Percentiles rank a stretch among this genome's conserved stretches.
Conservation (phyloP, 2,329 filamentous ascomycete genomes). For the Aspergillus alliaceus region DNA sequence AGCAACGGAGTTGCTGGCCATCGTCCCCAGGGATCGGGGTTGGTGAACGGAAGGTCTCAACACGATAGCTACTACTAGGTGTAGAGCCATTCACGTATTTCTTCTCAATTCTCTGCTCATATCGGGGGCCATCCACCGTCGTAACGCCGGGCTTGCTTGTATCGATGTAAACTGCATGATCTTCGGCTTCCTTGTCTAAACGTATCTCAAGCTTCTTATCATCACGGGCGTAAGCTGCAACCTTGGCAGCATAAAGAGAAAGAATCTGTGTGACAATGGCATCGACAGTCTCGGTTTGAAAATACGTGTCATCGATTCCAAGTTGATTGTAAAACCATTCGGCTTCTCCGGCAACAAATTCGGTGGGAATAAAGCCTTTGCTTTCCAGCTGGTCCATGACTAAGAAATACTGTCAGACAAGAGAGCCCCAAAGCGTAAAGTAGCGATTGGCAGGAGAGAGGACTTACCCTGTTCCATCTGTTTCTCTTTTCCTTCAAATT, state of each 20-base stretch:
- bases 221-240: conserved; percentile 87
- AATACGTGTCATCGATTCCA: conserved; percentile 98
- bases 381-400: conserved; percentile 79
- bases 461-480: conserved; percentile 78
- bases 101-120: conserved; percentile 88
- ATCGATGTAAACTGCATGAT: conserved; percentile 98
- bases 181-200: conserved; percentile 88
- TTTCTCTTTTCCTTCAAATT: conserved; percentile 86
- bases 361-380: conserved; percentile 80
- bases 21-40: conserved; percentile 73
- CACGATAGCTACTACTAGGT: conserved; percentile 74
- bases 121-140: conserved; percentile 75
- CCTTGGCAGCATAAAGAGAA: conserved; percentile 93
- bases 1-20: conserved; percentile 86
- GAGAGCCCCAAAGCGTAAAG: not conserved
- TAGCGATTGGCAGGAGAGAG: conserved; percentile 6
- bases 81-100: conserved; percentile 88
- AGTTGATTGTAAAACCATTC: conserved; percentile 97
- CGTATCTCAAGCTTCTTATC: conserved; percentile 94
- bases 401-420: conserved; percentile 31
- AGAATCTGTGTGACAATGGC: conserved; percentile 93
- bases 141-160: conserved; percentile 87
- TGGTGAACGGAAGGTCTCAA: conserved; percentile 94
- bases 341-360: conserved; percentile 81
- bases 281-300: conserved; percentile 81